These are phyloP conservation scores for Coelastrella sp. DNA, from an alignment of 139 green algal genomes.

Conservation along the genomic window DNA sequence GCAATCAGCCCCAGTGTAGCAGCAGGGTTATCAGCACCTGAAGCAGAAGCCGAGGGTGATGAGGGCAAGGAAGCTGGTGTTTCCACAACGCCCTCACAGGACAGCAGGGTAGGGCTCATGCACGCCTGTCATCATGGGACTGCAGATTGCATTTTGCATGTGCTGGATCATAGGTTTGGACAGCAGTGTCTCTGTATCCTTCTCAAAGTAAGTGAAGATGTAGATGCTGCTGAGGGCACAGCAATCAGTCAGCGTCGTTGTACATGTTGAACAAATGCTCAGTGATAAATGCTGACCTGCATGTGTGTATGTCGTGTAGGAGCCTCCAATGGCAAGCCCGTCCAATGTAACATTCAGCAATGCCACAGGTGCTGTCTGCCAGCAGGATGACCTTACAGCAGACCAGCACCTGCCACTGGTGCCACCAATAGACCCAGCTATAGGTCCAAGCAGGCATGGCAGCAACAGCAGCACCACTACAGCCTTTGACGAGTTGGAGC, in stretches of 20 bases:
- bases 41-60: background rate
- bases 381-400: constrained; percentile 9
- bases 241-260: no score
- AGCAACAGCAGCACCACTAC: constrained; percentile 10
- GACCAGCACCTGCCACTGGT: background rate
- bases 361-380: background rate
- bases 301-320: constrained; percentile 12
- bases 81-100: constrained; percentile 17
- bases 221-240: no score
- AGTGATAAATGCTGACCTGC: background rate
- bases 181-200: no score
- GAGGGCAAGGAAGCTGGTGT: background rate
- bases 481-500: background rate
- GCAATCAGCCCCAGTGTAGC: constrained; percentile 17
- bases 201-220: no score
- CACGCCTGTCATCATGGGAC: no score
- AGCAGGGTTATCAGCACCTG: constrained; percentile 2
- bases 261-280: no score
- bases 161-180: no score
- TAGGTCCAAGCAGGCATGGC: background rate
- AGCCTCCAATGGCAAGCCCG: constrained; percentile 8
- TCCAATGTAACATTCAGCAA: constrained; percentile 37
- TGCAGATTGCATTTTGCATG: no score
- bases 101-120: constrained; percentile 32
- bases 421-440: constrained; percentile 7